phyloP scores from a whole-genome alignment of 2,329 filamentous ascomycete species.

The Aspergillus phoenicis region DNA sequence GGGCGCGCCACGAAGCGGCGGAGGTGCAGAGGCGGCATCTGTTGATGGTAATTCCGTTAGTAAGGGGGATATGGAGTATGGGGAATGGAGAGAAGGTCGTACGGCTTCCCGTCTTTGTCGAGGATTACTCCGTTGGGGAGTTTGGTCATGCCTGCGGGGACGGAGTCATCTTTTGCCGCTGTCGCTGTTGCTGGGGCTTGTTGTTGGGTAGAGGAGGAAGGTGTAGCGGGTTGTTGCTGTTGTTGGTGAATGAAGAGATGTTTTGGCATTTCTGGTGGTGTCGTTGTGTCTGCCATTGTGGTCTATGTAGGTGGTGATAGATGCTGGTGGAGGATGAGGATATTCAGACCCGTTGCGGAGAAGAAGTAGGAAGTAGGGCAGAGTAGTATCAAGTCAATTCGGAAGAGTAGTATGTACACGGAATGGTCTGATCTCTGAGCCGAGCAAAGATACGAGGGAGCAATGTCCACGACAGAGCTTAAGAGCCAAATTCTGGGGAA shows the following conservation, averaged over 20 bases:
- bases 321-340: background rate
- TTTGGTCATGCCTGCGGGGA: constrained; percentile 30
- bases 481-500: background rate
- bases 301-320: background rate
- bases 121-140: constrained; percentile 53
- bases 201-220: background rate
- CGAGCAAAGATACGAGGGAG: background rate
- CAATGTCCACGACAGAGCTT: background rate
- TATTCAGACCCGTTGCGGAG: background rate
- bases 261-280: background rate
- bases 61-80: background rate
- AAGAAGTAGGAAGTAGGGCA: background rate
- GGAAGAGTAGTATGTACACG: background rate
- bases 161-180: constrained; percentile 14
- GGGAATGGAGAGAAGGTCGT: constrained; percentile 19
- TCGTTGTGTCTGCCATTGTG: background rate
- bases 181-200: constrained; percentile 18
- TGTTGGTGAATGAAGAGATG: background rate
- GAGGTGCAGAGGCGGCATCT: constrained; percentile 55
- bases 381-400: background rate
- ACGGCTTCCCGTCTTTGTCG: constrained; percentile 55
- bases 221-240: background rate
- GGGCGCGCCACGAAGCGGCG: constrained; percentile 48
- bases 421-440: background rate
- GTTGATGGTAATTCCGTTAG: background rate